These are phyloP conservation scores for Inonotus hispidus DNA, from an alignment of 1,284 basidiomycete genomes.

Conservation along the genomic window DNA sequence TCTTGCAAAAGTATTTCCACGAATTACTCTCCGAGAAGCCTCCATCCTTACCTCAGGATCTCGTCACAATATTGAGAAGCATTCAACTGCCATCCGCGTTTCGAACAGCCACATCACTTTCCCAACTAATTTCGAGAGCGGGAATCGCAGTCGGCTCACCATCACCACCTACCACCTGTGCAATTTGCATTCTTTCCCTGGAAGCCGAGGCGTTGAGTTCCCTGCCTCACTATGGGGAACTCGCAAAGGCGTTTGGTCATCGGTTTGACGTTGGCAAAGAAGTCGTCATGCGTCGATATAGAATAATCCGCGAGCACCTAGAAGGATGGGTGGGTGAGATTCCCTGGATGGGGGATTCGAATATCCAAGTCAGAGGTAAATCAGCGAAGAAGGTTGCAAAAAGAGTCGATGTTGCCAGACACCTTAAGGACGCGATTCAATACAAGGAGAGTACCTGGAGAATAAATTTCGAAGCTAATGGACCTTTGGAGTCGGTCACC, in stretches of 20 bases:
- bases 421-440: conserved; percentile 60
- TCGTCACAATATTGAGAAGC: conserved; percentile 22
- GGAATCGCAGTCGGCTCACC: conserved; percentile 34
- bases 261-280: conserved; percentile 45
- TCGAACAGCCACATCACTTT: conserved; percentile 51
- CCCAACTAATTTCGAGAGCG: conserved; percentile 43
- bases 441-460: conserved; percentile 58
- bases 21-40: conserved; percentile 26
- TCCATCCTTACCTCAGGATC: conserved; percentile 28
- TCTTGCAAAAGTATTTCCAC: conserved; percentile 45
- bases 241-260: conserved; percentile 50
- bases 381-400: conserved; percentile 52
- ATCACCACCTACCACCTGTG: conserved; percentile 54
- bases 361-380: conserved; percentile 31
- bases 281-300: conserved; percentile 63
- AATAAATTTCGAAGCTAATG: conserved; percentile 32
- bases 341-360: conserved; percentile 59
- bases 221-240: conserved; percentile 46
- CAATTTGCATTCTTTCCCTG: conserved; percentile 62
- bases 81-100: conserved; percentile 39
- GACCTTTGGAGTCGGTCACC: conserved; percentile 36
- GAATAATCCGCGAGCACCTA: conserved; percentile 52
- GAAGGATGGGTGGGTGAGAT: conserved; percentile 55
- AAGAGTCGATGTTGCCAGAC: conserved; percentile 54
- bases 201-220: conserved; percentile 58